A percentile compares a stretch with the other conserved stretches of the same genome.
These are phyloP conservation scores for Taiozyma sp. DNA, from an alignment of 1,139 yeast species.

Conservation along the genomic window DNA sequence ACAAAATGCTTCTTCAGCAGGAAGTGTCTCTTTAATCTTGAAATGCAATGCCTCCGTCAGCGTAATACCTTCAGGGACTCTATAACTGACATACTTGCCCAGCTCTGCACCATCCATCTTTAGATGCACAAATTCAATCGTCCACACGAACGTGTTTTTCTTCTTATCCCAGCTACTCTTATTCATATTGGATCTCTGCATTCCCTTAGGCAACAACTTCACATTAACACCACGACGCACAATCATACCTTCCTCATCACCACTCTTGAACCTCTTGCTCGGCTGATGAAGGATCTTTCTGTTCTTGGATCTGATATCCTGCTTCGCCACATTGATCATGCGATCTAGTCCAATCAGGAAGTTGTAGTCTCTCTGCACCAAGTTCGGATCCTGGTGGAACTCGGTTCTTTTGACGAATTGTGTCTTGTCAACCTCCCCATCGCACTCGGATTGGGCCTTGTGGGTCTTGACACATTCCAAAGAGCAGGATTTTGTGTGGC, in stretches of 20 bases:
- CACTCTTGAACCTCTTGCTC: neutral
- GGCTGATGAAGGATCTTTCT: slow-evolving; percentile 23
- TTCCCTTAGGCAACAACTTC: slow-evolving; percentile 60
- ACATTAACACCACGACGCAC: slow-evolving; percentile 49
- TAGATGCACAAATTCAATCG: slow-evolving; percentile 66
- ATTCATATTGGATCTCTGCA: slow-evolving; percentile 65
- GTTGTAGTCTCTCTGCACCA: slow-evolving; percentile 81
- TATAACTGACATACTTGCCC: slow-evolving; percentile 8
- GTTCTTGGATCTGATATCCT: slow-evolving; percentile 36
- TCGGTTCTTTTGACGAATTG: slow-evolving; percentile 41
- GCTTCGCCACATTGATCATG: slow-evolving; percentile 44
- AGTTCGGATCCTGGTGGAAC: slow-evolving; percentile 30
- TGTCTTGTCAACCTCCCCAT: slow-evolving; percentile 63
- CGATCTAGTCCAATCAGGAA: slow-evolving; percentile 64
- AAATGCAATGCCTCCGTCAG: slow-evolving; percentile 13
- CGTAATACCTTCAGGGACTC: slow-evolving; percentile 15
- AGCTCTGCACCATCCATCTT: slow-evolving; percentile 20
- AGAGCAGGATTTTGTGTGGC: slow-evolving; percentile 64
- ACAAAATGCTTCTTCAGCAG: slow-evolving; percentile 3
- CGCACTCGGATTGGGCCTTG: slow-evolving; percentile 56
- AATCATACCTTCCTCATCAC: slow-evolving; percentile 2
- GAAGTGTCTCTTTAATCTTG: slow-evolving; percentile 6
- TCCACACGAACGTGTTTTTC: slow-evolving; percentile 65
- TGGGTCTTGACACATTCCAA: slow-evolving; percentile 68
- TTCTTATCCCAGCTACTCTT: slow-evolving; percentile 73